A percentile compares a stretch with the other conserved stretches of the same genome.
phyloP scores from a whole-genome alignment of 2,329 filamentous ascomycete genomes.

The Neopestalotiopsis clavispora region DNA sequence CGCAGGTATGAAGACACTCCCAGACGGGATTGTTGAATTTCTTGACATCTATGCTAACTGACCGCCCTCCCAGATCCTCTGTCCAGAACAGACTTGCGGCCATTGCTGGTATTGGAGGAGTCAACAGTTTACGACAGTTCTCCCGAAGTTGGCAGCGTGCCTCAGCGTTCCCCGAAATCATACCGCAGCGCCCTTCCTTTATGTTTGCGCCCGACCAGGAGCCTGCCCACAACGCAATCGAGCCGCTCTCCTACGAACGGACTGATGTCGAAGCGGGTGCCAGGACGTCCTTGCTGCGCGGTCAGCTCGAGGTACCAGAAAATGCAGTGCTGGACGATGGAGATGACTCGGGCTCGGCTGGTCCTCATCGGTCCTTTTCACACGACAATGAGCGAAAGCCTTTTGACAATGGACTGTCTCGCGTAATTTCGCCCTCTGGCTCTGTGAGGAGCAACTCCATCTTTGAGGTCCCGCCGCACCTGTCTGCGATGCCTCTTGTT shows the following conservation, averaged over 20 bases:
- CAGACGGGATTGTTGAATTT: constrained; percentile 21
- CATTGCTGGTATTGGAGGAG: constrained; percentile 77
- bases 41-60: not conserved
- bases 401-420: constrained; percentile 47
- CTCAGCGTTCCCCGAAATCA: constrained; percentile 85
- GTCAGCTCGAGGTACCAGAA: constrained; percentile 52
- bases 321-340: constrained; percentile 30
- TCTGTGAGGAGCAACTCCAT: constrained; percentile 50
- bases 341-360: constrained; percentile 31
- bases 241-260: constrained; percentile 45
- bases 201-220: constrained; percentile 64
- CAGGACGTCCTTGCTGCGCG: constrained; percentile 52
- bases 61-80: constrained; percentile 56
- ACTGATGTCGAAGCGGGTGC: constrained; percentile 44
- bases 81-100: constrained; percentile 60
- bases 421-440: constrained; percentile 33
- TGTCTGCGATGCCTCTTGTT: constrained; percentile 71
- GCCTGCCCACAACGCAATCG: constrained; percentile 40
- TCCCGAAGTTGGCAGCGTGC: constrained; percentile 91
- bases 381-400: constrained; percentile 49
- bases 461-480: constrained; percentile 62
- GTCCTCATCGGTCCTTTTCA: constrained; percentile 20
- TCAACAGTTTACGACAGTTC: constrained; percentile 94
- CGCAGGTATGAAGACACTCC: constrained; percentile 38
- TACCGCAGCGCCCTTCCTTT: constrained; percentile 79